Percentiles rank a stretch among this genome's conserved stretches.
phyloP scores from a whole-genome alignment of 164 flowering plant species.

The Vitis riparia region DNA sequence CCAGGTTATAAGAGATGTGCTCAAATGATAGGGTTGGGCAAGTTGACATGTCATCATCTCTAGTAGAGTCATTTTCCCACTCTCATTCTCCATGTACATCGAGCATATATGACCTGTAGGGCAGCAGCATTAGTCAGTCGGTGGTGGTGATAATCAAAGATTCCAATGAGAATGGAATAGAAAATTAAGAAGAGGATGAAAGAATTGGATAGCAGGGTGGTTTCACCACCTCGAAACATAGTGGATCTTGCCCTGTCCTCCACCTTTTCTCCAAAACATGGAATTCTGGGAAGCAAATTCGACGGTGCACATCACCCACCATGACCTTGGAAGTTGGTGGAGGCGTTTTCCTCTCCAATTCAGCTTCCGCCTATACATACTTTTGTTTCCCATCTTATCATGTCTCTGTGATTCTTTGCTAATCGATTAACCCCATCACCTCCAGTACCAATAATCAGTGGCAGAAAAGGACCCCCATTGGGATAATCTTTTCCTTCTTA shows the following conservation, averaged over 20 bases:
- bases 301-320: constrained; percentile 1
- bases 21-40: too few relatives aligned
- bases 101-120: neutral
- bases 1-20: too few relatives aligned
- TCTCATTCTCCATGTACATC: too few relatives aligned
- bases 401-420: neutral
- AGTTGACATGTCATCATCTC: too few relatives aligned
- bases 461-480: too few relatives aligned
- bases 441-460: neutral
- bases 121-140: neutral
- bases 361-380: neutral
- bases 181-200: constrained; percentile 1
- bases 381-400: constrained; percentile 1
- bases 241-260: neutral
- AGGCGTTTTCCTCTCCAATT: constrained; percentile 13
- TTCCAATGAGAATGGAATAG: constrained; percentile 20
- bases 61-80: too few relatives aligned
- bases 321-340: constrained; percentile 12
- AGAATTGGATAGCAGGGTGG: neutral
- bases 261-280: neutral
- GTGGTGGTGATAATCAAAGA: constrained; percentile 31
- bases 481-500: too few relatives aligned
- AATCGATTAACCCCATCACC: neutral
- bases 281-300: constrained; percentile 1
- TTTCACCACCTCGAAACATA: neutral